phyloP scores from a whole-genome alignment of 1,139 yeast genomes.

The Yamadazyma friedrichii region DNA sequence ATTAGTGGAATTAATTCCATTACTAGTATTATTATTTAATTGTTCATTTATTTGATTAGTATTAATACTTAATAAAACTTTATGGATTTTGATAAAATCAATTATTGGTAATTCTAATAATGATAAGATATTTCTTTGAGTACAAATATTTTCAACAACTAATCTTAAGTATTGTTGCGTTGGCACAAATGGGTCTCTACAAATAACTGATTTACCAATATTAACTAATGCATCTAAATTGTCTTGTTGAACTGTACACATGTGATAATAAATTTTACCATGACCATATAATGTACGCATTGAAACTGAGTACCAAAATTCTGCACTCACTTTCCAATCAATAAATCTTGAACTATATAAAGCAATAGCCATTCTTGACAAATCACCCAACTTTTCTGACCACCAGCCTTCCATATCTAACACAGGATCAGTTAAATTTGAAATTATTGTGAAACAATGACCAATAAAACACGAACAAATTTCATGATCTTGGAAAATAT shows the following conservation, averaged over 20 bases:
- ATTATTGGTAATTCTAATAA: constrained; percentile 59
- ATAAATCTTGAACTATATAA: constrained; percentile 72
- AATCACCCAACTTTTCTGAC: constrained; percentile 73
- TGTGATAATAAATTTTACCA: constrained; percentile 77
- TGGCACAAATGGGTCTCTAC: constrained; percentile 81
- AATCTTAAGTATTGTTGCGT: constrained; percentile 72
- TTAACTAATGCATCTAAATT: constrained; percentile 76
- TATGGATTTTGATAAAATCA: constrained; percentile 65
- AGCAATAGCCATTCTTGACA: constrained; percentile 82
- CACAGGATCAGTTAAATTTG: constrained; percentile 51
- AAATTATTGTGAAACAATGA: constrained; percentile 51
- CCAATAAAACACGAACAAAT: constrained; percentile 48
- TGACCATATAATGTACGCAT: constrained; percentile 73
- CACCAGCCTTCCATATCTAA: constrained; percentile 73
- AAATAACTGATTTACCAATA: constrained; percentile 72
- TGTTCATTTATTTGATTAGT: constrained; percentile 21
- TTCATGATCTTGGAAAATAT: constrained; percentile 51
- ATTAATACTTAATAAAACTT: constrained; percentile 54
- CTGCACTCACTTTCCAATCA: constrained; percentile 80
- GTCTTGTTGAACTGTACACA: constrained; percentile 81
- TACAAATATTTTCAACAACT: constrained; percentile 75
- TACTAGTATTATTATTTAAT: constrained; percentile 25
- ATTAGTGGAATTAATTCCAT: constrained; percentile 6
- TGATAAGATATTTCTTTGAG: constrained; percentile 64
- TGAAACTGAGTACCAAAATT: constrained; percentile 71